Evolutionary conservation across 140 eudicot species (phyloP).

Genomic region (Oenanthe javanica): DNA sequence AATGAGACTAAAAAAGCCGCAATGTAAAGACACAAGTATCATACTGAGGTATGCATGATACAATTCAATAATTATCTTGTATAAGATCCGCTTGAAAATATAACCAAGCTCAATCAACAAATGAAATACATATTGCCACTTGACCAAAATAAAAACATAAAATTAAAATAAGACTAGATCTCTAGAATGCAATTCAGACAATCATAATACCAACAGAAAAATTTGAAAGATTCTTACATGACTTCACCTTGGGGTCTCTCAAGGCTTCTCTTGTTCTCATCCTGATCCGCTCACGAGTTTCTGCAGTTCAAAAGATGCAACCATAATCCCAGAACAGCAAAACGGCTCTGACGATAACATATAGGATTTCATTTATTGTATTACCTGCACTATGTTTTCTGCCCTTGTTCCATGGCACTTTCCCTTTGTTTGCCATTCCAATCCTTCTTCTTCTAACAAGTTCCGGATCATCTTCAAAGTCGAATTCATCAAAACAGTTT

Average conservation of each 20-base stretch:
- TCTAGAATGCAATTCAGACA: neutral
- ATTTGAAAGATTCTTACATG: slow-evolving; percentile 64
- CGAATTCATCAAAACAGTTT: slow-evolving; percentile 15
- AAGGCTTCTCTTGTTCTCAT: slow-evolving; percentile 76
- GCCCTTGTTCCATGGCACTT: slow-evolving; percentile 89
- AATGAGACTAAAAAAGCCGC: neutral
- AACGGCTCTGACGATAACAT: neutral
- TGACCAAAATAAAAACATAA: neutral
- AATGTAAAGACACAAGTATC: neutral
- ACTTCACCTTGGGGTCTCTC: slow-evolving; percentile 99
- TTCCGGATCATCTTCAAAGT: slow-evolving; percentile 29
- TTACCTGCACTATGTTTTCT: slow-evolving; percentile 67
- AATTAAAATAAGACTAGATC: neutral
- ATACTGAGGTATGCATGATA: neutral
- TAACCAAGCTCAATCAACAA: slow-evolving; percentile 4
- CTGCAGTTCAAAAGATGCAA: slow-evolving; percentile 32
- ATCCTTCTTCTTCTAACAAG: slow-evolving; percentile 40
- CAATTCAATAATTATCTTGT: neutral
- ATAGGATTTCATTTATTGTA: neutral
- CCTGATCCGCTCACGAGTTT: slow-evolving; percentile 72
- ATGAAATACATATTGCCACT: neutral
- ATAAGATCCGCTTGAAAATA: neutral
- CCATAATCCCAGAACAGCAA: neutral
- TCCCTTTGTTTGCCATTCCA: slow-evolving; percentile 66
- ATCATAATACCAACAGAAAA: neutral